These are phyloP conservation scores for Geotrichum siamense DNA, from an alignment of 1,139 yeast genomes.

Conservation along the genomic window DNA sequence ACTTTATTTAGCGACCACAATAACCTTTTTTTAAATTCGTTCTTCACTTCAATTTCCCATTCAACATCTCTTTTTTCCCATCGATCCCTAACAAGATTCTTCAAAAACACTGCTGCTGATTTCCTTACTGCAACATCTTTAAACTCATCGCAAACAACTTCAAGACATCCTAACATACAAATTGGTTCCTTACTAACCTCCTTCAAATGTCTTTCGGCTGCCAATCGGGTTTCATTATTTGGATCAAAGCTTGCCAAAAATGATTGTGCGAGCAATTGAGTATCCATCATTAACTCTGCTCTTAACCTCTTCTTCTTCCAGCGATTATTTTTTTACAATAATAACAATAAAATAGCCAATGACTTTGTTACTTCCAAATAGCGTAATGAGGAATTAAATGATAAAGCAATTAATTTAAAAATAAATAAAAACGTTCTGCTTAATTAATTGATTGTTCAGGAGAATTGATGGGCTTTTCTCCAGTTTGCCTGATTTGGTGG, in stretches of 20 bases:
- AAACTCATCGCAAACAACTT: slow-evolving; percentile 51
- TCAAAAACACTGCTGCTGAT: slow-evolving; percentile 83
- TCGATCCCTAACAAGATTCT: slow-evolving; percentile 58
- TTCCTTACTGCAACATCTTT: slow-evolving; percentile 53
- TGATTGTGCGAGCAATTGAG: slow-evolving; percentile 18
- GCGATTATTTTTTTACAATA: too few relatives aligned
- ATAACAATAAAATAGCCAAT: too few relatives aligned
- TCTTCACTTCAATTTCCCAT: neutral
- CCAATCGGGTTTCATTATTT: slow-evolving; percentile 51
- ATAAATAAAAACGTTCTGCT: too few relatives aligned
- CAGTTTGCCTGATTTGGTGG: too few relatives aligned
- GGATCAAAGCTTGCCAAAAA: slow-evolving; percentile 77
- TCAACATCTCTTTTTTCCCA: slow-evolving; percentile 41
- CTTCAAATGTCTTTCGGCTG: slow-evolving; percentile 62
- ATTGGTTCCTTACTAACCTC: slow-evolving; percentile 50
- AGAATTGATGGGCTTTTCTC: too few relatives aligned
- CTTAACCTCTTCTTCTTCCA: too few relatives aligned
- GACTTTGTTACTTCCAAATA: too few relatives aligned
- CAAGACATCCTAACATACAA: slow-evolving; percentile 81
- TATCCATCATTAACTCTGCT: slow-evolving; percentile 14
- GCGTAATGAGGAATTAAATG: too few relatives aligned
- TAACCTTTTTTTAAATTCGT: slow-evolving; percentile 14
- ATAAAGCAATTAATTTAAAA: too few relatives aligned
- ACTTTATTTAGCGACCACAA: slow-evolving; percentile 14
- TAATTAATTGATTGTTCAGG: too few relatives aligned